Conservation (phyloP, 2,329 filamentous ascomycete genomes). For the Karstenula rhodostoma region DNA sequence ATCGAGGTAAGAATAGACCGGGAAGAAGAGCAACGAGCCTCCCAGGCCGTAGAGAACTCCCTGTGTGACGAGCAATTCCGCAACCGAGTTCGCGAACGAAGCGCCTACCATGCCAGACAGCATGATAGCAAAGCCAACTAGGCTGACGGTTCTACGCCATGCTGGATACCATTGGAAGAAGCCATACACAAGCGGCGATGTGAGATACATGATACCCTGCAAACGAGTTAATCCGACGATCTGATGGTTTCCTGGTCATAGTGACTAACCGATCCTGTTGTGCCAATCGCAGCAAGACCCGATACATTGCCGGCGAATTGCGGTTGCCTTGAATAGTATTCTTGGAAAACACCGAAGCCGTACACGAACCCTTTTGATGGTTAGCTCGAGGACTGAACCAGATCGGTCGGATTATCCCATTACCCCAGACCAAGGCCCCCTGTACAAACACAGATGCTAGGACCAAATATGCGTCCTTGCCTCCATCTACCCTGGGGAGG, state of each 20-base stretch:
- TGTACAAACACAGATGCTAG: conserved; percentile 4
- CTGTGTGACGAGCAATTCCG: conserved; percentile 3
- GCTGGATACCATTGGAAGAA: conserved; percentile 4
- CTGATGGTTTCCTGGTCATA: not conserved
- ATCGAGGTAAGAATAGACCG: conserved; percentile 59
- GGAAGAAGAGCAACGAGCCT: conserved; percentile 3
- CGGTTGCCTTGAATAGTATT: conserved; percentile 9
- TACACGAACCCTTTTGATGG: conserved; percentile 2
- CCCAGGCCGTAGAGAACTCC: conserved; percentile 7
- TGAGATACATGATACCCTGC: conserved; percentile 9
- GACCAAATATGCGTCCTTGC: conserved; percentile 1
- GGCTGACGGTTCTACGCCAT: not conserved
- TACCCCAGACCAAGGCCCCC: conserved; percentile 9
- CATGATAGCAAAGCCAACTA: conserved; percentile 7
- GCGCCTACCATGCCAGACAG: conserved; percentile 4
- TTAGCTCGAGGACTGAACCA: not conserved
- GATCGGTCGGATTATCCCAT: not conserved
- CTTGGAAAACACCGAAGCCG: conserved; percentile 12
- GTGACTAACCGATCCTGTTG: not conserved
- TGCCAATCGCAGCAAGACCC: conserved; percentile 6
- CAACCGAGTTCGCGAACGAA: conserved; percentile 4
- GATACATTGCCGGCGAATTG: conserved; percentile 7
- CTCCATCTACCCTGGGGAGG: conserved; percentile 2
- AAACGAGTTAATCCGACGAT: not conserved
- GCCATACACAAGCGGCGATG: conserved; percentile 3